Base-by-base conservation (phyloP, 345 rosid species). In the Corchorus olitorius region DNA sequence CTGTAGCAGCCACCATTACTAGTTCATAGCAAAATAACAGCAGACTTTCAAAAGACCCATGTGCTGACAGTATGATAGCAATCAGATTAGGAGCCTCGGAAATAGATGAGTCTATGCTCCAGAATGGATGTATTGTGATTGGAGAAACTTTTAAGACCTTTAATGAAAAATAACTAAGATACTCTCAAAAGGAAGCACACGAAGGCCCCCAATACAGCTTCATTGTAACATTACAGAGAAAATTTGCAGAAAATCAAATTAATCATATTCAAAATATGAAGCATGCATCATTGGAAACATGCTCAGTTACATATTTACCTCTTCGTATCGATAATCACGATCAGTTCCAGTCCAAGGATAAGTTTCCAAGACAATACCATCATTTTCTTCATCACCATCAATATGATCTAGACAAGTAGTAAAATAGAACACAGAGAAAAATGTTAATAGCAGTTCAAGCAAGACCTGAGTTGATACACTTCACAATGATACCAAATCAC, bases 261-360 rank as follows among this genome's bases (percentile, higher is more conserved):
- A 41, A 41, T n/a, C 19, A 41, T 39, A 61, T 67, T 6, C 13
- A 69, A 9, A 73, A 22, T 15, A 34, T 16, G 3, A 9, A 15
- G 17, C 13, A 60, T 3, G 13, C 61, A 37, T 17, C 0, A 12
- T 19, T 17, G 37, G 15, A 3, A 64, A 75, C 14, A 52, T 6
- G 16, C 4, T 14, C 8, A 61, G 4, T 34, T 46, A 52, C 69
- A 22, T 6, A 65, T 20, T 58, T 78, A 94, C 99, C 93, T 97
- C 99, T 27, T 92, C 97, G 46, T 97, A 97, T 1, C 58, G 46
- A 81, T 97, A 97, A 78, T 94, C 99, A 53, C 98, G 94, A 56
- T 94, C 96, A 80, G 83, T 91, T 75, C 95, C 98, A 71, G 94
- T 98, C 99, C 99, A 97, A 45, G 98, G 94, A 81, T 86, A 88